A percentile compares a stretch with the other conserved stretches of the same genome.
phyloP scores from a whole-genome alignment of 75 land plant species.

The Picea sitchensis region DNA sequence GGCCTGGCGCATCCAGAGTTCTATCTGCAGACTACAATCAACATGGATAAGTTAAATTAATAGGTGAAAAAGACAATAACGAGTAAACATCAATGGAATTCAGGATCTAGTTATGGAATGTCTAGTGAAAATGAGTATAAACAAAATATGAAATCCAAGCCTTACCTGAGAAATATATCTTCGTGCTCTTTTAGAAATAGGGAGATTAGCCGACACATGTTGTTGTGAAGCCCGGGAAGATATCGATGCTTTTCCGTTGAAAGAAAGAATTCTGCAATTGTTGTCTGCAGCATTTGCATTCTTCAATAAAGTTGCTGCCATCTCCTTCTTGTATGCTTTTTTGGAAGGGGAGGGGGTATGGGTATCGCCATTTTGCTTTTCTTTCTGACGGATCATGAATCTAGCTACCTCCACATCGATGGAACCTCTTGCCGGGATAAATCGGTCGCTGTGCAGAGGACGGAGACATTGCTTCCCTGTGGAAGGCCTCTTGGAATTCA shows the following conservation, averaged over 20 bases:
- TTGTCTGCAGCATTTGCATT: constrained; percentile 11
- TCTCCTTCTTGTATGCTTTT: constrained; percentile 45
- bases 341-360: constrained; percentile 11
- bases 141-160: neutral
- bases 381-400: constrained; percentile 22
- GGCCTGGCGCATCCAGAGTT: constrained; percentile 57
- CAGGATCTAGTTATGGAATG: neutral
- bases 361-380: constrained; percentile 15
- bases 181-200: neutral
- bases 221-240: constrained; percentile 15
- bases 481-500: no score
- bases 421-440: constrained; percentile 49
- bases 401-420: constrained; percentile 53
- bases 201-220: neutral
- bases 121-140: neutral
- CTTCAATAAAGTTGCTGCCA: constrained; percentile 23
- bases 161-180: constrained; percentile 28
- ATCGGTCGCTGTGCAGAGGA: constrained; percentile 17
- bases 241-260: constrained; percentile 44
- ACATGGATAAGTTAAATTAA: neutral
- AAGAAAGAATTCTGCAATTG: constrained; percentile 31
- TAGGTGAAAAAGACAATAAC: neutral
- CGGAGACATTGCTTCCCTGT: no score
- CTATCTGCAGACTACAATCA: constrained; percentile 40
- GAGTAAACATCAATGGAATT: neutral